These are phyloP conservation scores for Apiospora koreana DNA, from an alignment of 2,329 filamentous ascomycete genomes.

Conservation along the genomic window DNA sequence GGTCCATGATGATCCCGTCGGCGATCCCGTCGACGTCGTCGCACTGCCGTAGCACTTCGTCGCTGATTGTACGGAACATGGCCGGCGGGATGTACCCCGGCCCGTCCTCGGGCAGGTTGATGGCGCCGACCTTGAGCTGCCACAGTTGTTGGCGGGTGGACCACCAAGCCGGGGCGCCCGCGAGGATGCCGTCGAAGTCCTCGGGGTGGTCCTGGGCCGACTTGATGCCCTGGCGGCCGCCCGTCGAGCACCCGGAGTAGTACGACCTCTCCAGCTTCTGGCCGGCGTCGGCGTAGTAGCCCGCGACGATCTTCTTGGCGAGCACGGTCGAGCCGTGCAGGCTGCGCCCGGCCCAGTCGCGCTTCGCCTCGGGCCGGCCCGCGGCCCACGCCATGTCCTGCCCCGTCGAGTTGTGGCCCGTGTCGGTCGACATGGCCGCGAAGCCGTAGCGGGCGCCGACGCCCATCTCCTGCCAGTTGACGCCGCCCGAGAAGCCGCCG, in stretches of 20 bases:
- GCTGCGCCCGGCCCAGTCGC: constrained; percentile 11
- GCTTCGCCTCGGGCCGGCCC: constrained; percentile 21
- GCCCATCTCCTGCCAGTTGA: constrained; percentile 34
- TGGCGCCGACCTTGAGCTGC: constrained; percentile 23
- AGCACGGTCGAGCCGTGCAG: constrained; percentile 31
- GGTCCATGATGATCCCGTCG: constrained; percentile 13
- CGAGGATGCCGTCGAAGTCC: constrained; percentile 48
- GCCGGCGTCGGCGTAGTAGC: constrained; percentile 41
- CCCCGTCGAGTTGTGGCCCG: constrained; percentile 27
- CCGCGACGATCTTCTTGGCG: constrained; percentile 41
- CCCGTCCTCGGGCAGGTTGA: constrained; percentile 4
- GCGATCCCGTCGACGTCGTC: constrained; percentile 10
- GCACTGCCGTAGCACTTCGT: constrained; percentile 9
- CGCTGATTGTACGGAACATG: constrained; percentile 6
- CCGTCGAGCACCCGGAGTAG: constrained; percentile 54
- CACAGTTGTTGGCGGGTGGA: constrained; percentile 9
- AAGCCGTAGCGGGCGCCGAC: constrained; percentile 29
- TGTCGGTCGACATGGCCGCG: constrained; percentile 34
- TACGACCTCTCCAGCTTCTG: constrained; percentile 42
- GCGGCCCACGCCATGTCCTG: constrained; percentile 26
- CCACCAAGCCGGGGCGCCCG: constrained; percentile 34
- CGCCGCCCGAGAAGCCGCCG: constrained; percentile 33
- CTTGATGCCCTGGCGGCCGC: constrained; percentile 53
- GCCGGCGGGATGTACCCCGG: neutral
- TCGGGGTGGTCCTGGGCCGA: constrained; percentile 40